Percentiles rank a stretch among this genome's conserved stretches.
phyloP scores from a whole-genome alignment of 371 early-diverging fungal genomes.

The Rhizopus delemar region DNA sequence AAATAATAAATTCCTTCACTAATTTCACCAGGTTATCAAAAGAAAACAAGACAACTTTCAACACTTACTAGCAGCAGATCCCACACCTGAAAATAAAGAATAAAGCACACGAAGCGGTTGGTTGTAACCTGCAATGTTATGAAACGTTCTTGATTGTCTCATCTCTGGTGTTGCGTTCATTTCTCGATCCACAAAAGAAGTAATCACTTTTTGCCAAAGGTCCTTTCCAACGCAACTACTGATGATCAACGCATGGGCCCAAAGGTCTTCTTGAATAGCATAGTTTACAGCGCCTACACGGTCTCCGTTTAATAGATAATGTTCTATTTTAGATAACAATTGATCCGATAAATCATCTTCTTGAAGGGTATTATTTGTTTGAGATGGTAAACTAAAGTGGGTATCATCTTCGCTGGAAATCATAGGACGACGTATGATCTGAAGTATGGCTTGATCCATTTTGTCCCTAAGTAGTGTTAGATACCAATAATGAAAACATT shows the following conservation, averaged over 20 bases:
- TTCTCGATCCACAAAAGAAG: slow-evolving; percentile 66
- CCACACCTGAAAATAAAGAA: slow-evolving; percentile 73
- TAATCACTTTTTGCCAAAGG: slow-evolving; percentile 80
- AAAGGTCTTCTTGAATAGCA: slow-evolving; percentile 71
- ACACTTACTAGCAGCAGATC: slow-evolving; percentile 53
- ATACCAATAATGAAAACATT: background rate
- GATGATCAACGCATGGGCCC: slow-evolving; percentile 91
- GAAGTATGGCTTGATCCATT: slow-evolving; percentile 57
- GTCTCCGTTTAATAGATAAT: slow-evolving; percentile 72
- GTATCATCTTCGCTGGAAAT: slow-evolving; percentile 24
- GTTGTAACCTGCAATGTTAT: slow-evolving; percentile 50
- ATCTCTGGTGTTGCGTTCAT: slow-evolving; percentile 41
- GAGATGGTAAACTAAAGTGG: slow-evolving; percentile 44
- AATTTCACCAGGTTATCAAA: background rate
- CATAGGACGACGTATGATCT: slow-evolving; percentile 39
- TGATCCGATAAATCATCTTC: slow-evolving; percentile 31
- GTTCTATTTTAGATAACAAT: slow-evolving; percentile 59
- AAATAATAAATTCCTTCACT: slow-evolving; percentile 38
- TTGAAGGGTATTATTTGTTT: slow-evolving; percentile 10
- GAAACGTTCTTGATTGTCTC: slow-evolving; percentile 25
- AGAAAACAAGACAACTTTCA: background rate
- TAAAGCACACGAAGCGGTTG: slow-evolving; percentile 73
- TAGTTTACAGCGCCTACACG: slow-evolving; percentile 73
- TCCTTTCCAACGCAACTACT: slow-evolving; percentile 84
- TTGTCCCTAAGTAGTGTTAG: slow-evolving; percentile 40